Conservation (phyloP, 768 basidiomycete species). For the Neoboletus magnificus region DNA sequence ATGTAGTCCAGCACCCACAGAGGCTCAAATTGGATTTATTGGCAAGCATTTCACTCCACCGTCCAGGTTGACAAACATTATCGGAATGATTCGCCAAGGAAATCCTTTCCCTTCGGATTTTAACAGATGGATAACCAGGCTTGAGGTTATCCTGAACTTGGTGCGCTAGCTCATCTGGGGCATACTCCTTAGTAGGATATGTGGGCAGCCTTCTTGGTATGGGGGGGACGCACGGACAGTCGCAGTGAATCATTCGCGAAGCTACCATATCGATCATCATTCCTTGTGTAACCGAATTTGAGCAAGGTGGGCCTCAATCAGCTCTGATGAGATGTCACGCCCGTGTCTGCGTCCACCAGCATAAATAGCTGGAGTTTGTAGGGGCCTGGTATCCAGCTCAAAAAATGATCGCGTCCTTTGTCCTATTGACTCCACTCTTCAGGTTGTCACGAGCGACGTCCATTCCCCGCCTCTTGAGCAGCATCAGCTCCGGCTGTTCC, state of each 20-base stretch:
- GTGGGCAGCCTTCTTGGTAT: background rate
- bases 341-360: background rate
- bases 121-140: background rate
- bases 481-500: conserved; percentile 51
- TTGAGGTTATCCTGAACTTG: background rate
- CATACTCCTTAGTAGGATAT: background rate
- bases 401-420: conserved; percentile 12
- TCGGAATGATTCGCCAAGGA: background rate
- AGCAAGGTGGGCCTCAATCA: background rate
- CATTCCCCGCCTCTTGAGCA: conserved; percentile 29
- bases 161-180: background rate
- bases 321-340: background rate
- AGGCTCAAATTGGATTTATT: conserved; percentile 16
- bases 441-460: conserved; percentile 13
- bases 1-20: conserved; percentile 21
- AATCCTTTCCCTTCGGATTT: background rate
- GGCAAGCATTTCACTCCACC: conserved; percentile 6
- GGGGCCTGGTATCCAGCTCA: background rate
- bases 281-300: background rate
- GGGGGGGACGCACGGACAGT: background rate
- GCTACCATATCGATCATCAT: background rate
- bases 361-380: conserved; percentile 16
- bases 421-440: conserved; percentile 20
- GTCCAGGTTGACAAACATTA: background rate
- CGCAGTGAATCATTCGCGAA: background rate